These are phyloP conservation scores for Cryptococcus sp. DNA, from an alignment of 1,284 basidiomycete species.

Conservation along the genomic window DNA sequence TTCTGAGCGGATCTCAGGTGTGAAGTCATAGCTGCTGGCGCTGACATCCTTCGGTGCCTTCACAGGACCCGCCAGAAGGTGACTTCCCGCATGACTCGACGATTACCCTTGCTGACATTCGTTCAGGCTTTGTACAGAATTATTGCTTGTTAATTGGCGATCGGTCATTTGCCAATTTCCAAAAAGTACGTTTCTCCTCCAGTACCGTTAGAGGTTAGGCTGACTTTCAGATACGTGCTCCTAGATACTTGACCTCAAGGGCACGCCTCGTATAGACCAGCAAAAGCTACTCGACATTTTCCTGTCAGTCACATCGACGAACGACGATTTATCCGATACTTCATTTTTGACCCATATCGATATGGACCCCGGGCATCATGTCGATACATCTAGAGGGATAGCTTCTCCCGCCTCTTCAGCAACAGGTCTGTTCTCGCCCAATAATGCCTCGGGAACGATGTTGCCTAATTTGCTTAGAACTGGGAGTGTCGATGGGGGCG, in stretches of 20 bases:
- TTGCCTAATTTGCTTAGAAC: slow-evolving; percentile 29
- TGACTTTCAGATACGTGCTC: not conserved
- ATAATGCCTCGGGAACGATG: slow-evolving; percentile 4
- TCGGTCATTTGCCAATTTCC: slow-evolving; percentile 91
- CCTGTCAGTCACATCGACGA: slow-evolving; percentile 83
- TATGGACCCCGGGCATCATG: slow-evolving; percentile 66
- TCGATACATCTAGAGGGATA: slow-evolving; percentile 4
- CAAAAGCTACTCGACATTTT: slow-evolving; percentile 88
- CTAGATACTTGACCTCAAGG: slow-evolving; percentile 92
- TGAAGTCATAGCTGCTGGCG: not conserved
- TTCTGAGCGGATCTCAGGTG: slow-evolving; percentile 10
- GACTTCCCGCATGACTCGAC: not conserved
- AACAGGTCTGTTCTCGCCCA: slow-evolving; percentile 40
- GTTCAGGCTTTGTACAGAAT: slow-evolving; percentile 86
- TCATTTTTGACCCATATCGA: slow-evolving; percentile 90
- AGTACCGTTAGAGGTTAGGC: not conserved
- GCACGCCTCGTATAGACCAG: slow-evolving; percentile 80
- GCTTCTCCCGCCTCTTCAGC: slow-evolving; percentile 24
- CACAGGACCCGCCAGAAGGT: slow-evolving; percentile 22
- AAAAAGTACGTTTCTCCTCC: slow-evolving; percentile 66
- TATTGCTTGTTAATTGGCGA: slow-evolving; percentile 91
- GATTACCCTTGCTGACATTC: slow-evolving; percentile 12
- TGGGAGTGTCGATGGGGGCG: slow-evolving; percentile 22
- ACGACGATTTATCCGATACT: slow-evolving; percentile 76
- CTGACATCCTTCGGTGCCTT: not conserved